Base-by-base conservation (phyloP, 2,329 filamentous ascomycete genomes). In the Lojkania enalia region DNA sequence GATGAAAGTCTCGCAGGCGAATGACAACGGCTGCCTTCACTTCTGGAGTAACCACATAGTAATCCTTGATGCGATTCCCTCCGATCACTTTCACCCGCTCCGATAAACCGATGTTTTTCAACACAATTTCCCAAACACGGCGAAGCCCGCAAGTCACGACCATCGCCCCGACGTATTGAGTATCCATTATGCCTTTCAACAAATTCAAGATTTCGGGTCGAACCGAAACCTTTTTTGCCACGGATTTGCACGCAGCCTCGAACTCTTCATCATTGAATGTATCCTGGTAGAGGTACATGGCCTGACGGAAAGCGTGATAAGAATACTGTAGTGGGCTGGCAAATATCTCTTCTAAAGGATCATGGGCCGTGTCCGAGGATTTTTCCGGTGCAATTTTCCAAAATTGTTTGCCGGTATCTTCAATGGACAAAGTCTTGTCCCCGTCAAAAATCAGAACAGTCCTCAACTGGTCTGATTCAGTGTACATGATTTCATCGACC, bases 391-490 rank as follows among this genome's bases (percentile, higher is more conserved):
- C 23, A 5, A 27, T 56, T 14, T 69, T 49, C 79, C 77, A 84
- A 60, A 83, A 83, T 41, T 80, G 29, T 0, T 27, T 42, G 0
- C 77, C 76, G 3, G 75, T 77, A 48, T 85, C 82, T 11, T 73
- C 51, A 1, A 73, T 44, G 4, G 73, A 63, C 41, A 87, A 60
- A 0, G 81, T 86, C 49, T 66, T 77, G 58, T 86, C 82, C 0
- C 66, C 82, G 48, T 86, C 83, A 2, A 86, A 35, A 0, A 84
- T 74, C 13, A 86, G 39, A 35, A 80, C 62, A 0, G 71, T 80
- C 33, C 78, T 54, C 6, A 73, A 38, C 2, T 52, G 30, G 5
- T 41, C 46, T 9, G 32, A 14, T 5, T 41, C 30, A 2, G 23
- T 12, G 4, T 40, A 23, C 6, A 78, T 14, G 5, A 66, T 47